phyloP scores from a whole-genome alignment of 2,329 filamentous ascomycete genomes.

The Fusarium bactridioides region DNA sequence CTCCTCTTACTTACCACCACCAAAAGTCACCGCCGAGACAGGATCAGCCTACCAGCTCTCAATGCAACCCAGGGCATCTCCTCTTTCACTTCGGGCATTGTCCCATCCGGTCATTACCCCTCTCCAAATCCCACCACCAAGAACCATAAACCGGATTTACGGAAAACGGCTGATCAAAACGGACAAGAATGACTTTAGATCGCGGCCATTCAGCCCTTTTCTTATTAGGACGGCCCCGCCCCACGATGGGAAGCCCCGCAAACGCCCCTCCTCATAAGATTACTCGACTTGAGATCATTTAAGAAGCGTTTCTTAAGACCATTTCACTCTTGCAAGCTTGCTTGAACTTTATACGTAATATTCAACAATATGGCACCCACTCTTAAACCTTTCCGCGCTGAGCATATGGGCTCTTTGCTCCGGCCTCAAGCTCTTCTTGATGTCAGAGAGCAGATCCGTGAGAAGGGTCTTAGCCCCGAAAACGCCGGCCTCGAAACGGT shows the following conservation, averaged over 20 bases:
- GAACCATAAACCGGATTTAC: not conserved
- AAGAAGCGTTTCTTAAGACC: not conserved
- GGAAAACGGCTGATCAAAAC: conserved; percentile 7
- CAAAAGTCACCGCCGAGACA: not conserved
- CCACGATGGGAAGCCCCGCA: conserved; percentile 24
- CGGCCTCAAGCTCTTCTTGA: conserved; percentile 62
- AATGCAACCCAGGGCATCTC: conserved; percentile 13
- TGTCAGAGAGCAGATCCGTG: conserved; percentile 44
- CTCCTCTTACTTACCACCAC: not conserved
- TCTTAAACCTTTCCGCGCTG: conserved; percentile 71
- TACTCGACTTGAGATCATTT: not conserved
- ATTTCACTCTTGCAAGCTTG: not conserved
- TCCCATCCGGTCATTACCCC: conserved; percentile 11
- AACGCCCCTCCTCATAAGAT: conserved; percentile 20
- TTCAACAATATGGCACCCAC: conserved; percentile 20
- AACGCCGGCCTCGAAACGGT: conserved; percentile 64
- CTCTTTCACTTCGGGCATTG: not conserved
- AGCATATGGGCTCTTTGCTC: conserved; percentile 78
- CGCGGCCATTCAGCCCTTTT: conserved; percentile 15
- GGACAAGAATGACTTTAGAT: conserved; percentile 9
- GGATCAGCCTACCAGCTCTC: not conserved
- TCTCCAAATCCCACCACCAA: conserved; percentile 1
- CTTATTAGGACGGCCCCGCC: conserved; percentile 12
- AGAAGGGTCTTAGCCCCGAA: conserved; percentile 53
- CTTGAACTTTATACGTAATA: not conserved